Conservation (phyloP, 1,284 basidiomycete species). For the Sporisorium sorghi region DNA sequence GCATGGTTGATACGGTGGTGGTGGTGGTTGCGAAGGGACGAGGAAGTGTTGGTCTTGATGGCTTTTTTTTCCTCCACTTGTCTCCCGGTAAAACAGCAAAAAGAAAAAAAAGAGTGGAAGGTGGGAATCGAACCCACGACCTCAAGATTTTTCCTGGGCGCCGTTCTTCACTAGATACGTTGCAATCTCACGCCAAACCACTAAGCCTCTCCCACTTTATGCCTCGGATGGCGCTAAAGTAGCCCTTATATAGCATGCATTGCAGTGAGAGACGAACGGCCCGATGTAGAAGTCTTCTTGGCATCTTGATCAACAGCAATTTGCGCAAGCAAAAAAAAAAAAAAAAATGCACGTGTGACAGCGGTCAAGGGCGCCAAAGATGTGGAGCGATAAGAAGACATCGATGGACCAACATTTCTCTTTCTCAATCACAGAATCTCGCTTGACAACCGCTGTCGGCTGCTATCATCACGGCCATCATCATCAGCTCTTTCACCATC, state of each 20-base stretch:
- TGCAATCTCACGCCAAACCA: conserved; percentile 64
- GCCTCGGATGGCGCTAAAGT: neutral
- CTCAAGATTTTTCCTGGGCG: conserved; percentile 45
- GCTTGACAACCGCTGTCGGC: neutral
- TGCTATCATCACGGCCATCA: too few species aligned
- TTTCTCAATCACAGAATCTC: too few species aligned
- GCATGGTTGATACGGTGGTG: conserved; percentile 42
- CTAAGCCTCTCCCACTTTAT: conserved; percentile 56
- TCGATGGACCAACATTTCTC: conserved; percentile 1
- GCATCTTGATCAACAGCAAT: too few species aligned
- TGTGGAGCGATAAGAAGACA: conserved; percentile 37
- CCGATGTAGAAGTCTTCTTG: too few species aligned
- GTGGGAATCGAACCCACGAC: conserved; percentile 61
- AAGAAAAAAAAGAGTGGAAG: conserved; percentile 46
- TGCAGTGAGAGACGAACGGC: too few species aligned
- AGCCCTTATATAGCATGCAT: too few species aligned
- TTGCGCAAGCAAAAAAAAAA: too few species aligned
- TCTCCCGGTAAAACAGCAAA: too few species aligned
- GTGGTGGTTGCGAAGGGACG: neutral
- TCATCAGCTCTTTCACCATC: too few species aligned
- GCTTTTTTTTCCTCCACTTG: conserved; percentile 12
- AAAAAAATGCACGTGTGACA: neutral
- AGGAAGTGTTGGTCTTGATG: conserved; percentile 19
- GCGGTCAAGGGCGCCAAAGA: too few species aligned
- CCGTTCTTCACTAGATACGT: conserved; percentile 24